Base-by-base conservation (phyloP, 1,139 yeast species). In the Kodamaea suecica region DNA sequence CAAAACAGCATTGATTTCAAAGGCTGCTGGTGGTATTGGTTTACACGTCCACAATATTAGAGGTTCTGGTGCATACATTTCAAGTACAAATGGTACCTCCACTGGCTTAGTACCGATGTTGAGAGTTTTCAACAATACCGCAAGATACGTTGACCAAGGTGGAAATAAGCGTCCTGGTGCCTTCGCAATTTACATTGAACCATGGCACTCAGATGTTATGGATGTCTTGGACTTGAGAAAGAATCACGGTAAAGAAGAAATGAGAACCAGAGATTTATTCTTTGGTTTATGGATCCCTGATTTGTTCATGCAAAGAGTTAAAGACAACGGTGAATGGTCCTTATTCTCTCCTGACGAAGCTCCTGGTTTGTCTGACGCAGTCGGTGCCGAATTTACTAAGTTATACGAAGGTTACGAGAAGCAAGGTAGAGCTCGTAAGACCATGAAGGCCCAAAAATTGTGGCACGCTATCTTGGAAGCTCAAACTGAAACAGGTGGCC, bases 141-240 rank as follows among this genome's bases (percentile, higher is more conserved):
- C 95, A 21, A 76, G 95, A 56, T 86, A 86, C 51, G 95, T 86
- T 33, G 95, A 86, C 53, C 95, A 86, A 67, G 95, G 95, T 57
- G 95, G 95, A 50, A 86, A 86, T 69, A 87, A 87, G 62, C 78
- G 95, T 56, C 95, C 95, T 2, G 95, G 95, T 53, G 95, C 95
- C 10, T 84, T 86, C 59, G 95, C 95, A 28, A 65, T 86, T 38
- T 86, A 86, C 60, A 68, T 86, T 39, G 95, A 86, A 64, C 95
- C 95, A 47, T 86, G 95, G 95, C 95, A 86, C 54, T 77, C 86
- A 16, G 95, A 86, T 55, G 75, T 86, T 38, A 81, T 84, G 56
- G 95, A 85, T 41, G 83, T 86, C 55, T 67, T 86, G 37, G 94
- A 86, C 48, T 76, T 86, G 48, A 78, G 95, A 61, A 86, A 86